Percentiles rank a stretch among this genome's conserved stretches.
phyloP scores from a whole-genome alignment of 2,329 filamentous ascomycete species.

The Xylaria arbuscula region DNA sequence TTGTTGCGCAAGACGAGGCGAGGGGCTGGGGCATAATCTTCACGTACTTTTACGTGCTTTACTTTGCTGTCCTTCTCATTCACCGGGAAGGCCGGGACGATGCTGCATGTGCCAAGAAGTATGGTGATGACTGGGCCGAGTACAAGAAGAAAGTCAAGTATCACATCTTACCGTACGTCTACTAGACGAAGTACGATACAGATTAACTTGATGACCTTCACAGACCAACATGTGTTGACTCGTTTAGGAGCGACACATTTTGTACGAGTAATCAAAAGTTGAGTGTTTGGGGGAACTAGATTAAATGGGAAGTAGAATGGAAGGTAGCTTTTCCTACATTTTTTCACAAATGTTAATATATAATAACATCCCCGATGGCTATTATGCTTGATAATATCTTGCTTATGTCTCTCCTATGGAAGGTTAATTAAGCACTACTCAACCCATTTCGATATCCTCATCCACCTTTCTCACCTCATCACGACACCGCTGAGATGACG shows the following conservation, averaged over 20 bases:
- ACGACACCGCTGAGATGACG: background rate
- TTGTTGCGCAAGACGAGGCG: constrained; percentile 76
- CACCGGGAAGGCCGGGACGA: constrained; percentile 91
- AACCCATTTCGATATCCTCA: background rate
- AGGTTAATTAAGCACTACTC: background rate
- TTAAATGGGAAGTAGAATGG: background rate
- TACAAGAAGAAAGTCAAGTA: constrained; percentile 86
- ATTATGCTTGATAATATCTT: background rate
- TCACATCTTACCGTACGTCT: constrained; percentile 86
- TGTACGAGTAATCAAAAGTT: background rate
- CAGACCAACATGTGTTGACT: background rate
- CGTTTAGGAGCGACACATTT: background rate
- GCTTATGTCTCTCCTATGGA: background rate
- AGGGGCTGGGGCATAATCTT: constrained; percentile 86
- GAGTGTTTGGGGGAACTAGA: background rate
- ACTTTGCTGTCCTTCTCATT: constrained; percentile 88
- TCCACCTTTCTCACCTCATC: background rate
- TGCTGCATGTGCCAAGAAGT: constrained; percentile 90
- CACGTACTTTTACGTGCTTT: constrained; percentile 94
- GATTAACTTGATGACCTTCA: background rate
- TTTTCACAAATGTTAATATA: constrained; percentile 24
- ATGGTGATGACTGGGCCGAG: constrained; percentile 89
- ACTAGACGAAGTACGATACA: constrained; percentile 60
- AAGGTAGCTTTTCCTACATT: background rate
- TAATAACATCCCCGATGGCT: constrained; percentile 17